Evolutionary conservation across 257 asterid species (phyloP), one percentile per base, ranked within the genome.

Genomic region (Lantana camara): DNA sequence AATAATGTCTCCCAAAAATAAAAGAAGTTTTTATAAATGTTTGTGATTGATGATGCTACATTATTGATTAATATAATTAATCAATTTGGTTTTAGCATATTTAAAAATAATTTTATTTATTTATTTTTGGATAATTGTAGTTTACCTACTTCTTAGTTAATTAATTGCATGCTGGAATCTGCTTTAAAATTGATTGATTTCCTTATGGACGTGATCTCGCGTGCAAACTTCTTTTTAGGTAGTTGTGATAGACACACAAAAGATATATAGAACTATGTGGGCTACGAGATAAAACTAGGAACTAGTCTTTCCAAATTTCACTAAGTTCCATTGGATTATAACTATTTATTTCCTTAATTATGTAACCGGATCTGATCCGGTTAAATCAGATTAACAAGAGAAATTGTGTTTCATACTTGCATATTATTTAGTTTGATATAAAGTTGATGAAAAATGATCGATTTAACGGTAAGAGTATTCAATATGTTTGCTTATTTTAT

Each of bases 181-280:
- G 41, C 9, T 1, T 35, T 2, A 3, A 35, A 35, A 35, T 3
- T 2, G 1, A 4, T 35, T 14, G 2, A 3, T 44, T 44, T 44
- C 49, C 21, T 21, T 16, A 44, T n/a, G 7, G 7, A 44, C 15
- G 49, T 44, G n/a, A n/a, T n/a, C n/a, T 20, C 20, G 20, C 21
- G 52, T 46, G 52, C 12, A 17, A n/a, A 17, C 52, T 46, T 5
- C 52, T 46, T 46, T 14, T 46, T 46, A 46, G 52, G 52, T 46
- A 35, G 40, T 7, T 3, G 40, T 35, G 40, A 35, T 35, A 30
- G 3, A 30, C n/a, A n/a, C n/a, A n/a, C n/a, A n/a, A n/a, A n/a
- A n/a, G 32, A 27, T 5, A 27, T 27, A 27, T 27, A 27, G 4
- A 27, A 27, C 5, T 27, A 44, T 3, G 9, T 5, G 49, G n/a